phyloP scores from a whole-genome alignment of 2,329 filamentous ascomycete genomes.

The Colletotrichum cuscutae region DNA sequence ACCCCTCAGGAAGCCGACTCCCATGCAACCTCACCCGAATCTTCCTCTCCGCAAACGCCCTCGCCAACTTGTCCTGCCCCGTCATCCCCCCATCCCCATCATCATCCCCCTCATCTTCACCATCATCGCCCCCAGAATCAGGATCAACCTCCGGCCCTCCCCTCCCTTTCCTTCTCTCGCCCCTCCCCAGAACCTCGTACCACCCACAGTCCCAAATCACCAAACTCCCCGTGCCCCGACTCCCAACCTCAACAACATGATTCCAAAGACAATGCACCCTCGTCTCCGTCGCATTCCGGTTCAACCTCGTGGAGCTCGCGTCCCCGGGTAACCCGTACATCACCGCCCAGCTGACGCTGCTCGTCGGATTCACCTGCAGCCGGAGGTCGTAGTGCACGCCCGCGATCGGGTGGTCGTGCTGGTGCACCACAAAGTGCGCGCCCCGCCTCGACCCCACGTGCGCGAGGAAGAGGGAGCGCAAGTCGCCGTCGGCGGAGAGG shows the following conservation, averaged over 20 bases:
- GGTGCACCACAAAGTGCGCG: conserved; percentile 75
- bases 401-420: conserved; percentile 78
- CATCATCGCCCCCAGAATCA: conserved; percentile 36
- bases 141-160: conserved; percentile 44
- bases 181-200: conserved; percentile 63
- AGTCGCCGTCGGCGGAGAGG: conserved; percentile 43
- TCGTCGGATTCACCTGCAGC: conserved; percentile 74
- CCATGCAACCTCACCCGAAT: conserved; percentile 67
- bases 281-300: conserved; percentile 71
- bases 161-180: conserved; percentile 43
- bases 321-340: conserved; percentile 72
- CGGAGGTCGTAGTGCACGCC: conserved; percentile 77
- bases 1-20: conserved; percentile 60
- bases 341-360: conserved; percentile 72
- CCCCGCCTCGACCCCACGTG: conserved; percentile 45
- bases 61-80: conserved; percentile 59
- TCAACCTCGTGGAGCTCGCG: conserved; percentile 62
- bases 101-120: conserved; percentile 34
- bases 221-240: conserved; percentile 63
- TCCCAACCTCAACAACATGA: conserved; percentile 69
- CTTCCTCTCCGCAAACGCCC: conserved; percentile 64
- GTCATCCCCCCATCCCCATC: conserved; percentile 38
- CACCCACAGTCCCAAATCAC: conserved; percentile 72
- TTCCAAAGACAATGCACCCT: conserved; percentile 71
- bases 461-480: conserved; percentile 44